Percentiles rank a stretch among this genome's conserved stretches.
phyloP scores from a whole-genome alignment of 2,329 filamentous ascomycete genomes.

The Penicillium digitatum region DNA sequence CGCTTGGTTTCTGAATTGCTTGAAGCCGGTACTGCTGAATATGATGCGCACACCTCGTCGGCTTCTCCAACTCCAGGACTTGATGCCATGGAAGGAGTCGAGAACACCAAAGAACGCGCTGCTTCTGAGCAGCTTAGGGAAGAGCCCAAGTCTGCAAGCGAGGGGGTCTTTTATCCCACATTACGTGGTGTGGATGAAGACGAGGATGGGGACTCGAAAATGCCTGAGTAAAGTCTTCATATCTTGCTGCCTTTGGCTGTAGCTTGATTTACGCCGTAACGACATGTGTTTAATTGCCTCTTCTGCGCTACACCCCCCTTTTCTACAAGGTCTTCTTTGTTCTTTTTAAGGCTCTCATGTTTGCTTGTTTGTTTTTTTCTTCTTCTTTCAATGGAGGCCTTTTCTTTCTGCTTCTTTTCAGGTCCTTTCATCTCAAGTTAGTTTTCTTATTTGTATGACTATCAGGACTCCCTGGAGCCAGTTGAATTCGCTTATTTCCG shows the following conservation, averaged over 20 bases:
- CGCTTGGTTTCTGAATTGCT: constrained; percentile 55
- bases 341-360: not conserved
- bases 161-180: constrained; percentile 33
- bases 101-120: constrained; percentile 30
- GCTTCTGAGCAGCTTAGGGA: constrained; percentile 45
- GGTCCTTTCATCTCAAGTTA: constrained; percentile 3
- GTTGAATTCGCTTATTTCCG: constrained; percentile 20
- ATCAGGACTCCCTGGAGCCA: constrained; percentile 10
- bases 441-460: constrained; percentile 19
- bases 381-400: not conserved
- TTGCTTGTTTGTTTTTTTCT: not conserved
- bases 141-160: constrained; percentile 25
- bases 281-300: constrained; percentile 13
- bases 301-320: constrained; percentile 3
- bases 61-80: constrained; percentile 20
- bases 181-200: constrained; percentile 34
- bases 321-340: not conserved
- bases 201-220: constrained; percentile 37
- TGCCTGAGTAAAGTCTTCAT: constrained; percentile 25
- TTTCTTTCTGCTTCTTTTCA: constrained; percentile 8
- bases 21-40: constrained; percentile 41
- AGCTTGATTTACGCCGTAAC: constrained; percentile 18
- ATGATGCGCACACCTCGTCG: constrained; percentile 12
- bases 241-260: not conserved
- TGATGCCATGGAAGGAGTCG: constrained; percentile 34